Conservation (phyloP, 192 early-diverging fungal genomes). For the Borealophlyctis nickersoniae region DNA sequence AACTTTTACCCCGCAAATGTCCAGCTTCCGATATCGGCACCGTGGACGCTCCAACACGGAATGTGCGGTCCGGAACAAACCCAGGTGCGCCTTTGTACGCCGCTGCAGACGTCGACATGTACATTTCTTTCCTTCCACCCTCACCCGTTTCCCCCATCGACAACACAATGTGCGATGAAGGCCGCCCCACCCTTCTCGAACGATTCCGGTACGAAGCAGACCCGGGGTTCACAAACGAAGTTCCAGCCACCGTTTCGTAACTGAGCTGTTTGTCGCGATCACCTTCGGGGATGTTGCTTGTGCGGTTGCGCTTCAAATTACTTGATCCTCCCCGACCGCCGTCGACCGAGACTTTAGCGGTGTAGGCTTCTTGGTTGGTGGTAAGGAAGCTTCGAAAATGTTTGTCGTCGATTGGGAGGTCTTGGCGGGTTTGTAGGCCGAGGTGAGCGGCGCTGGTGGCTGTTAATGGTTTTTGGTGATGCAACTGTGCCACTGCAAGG, state of each 20-base stretch:
- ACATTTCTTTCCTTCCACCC: not conserved
- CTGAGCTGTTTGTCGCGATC: constrained; percentile 24
- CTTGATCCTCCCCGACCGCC: not conserved
- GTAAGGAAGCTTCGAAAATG: constrained; percentile 34
- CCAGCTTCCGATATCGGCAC: no score
- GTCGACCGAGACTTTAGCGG: constrained; percentile 5
- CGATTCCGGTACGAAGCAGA: not conserved
- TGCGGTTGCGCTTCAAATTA: constrained; percentile 17
- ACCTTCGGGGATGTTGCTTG: constrained; percentile 34
- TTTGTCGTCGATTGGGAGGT: constrained; percentile 40
- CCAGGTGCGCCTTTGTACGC: not conserved
- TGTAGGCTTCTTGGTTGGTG: constrained; percentile 36
- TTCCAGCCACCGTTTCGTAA: constrained; percentile 30
- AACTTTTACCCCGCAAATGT: constrained; percentile 8
- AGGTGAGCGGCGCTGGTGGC: constrained; percentile 31
- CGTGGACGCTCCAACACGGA: not conserved
- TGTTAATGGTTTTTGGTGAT: constrained; percentile 21
- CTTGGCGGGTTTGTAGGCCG: constrained; percentile 33
- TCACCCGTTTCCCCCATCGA: not conserved
- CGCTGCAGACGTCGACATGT: constrained; percentile 5
- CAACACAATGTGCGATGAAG: not conserved
- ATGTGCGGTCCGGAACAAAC: not conserved
- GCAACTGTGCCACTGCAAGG: constrained; percentile 12
- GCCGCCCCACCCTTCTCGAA: not conserved
- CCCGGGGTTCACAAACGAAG: constrained; percentile 26